Percentiles rank a stretch among this genome's conserved stretches.
These are phyloP conservation scores for Mucuna pruriens DNA, from an alignment of 306 rosid species.

Conservation along the genomic window DNA sequence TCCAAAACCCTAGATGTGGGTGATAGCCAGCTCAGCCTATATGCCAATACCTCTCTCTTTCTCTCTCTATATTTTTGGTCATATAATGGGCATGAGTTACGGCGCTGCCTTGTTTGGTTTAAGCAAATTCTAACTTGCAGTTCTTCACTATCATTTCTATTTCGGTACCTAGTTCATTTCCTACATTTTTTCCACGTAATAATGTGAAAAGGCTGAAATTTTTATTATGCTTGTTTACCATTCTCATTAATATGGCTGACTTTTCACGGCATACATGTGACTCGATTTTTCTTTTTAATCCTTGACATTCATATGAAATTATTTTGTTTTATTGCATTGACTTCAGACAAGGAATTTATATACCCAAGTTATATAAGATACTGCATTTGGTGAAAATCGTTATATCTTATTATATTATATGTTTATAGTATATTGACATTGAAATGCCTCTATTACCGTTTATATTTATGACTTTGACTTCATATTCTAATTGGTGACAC, in stretches of 20 bases:
- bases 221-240: not conserved
- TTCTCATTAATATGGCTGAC: not conserved
- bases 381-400: not conserved
- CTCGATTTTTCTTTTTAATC: not conserved
- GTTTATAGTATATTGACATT: not conserved
- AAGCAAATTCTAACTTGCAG: not conserved
- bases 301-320: not conserved
- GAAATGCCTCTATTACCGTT: not conserved
- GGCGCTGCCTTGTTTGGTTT: not conserved
- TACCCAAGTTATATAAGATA: not conserved
- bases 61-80: not conserved
- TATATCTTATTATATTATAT: not conserved
- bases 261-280: constrained; percentile 10
- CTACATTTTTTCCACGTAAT: not conserved
- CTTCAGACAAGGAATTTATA: not conserved
- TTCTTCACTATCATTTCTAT: not conserved
- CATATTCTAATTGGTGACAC: not conserved
- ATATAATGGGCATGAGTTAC: not conserved
- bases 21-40: constrained; percentile 10
- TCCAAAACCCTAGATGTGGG: constrained; percentile 14
- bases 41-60: not conserved
- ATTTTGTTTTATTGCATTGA: not conserved
- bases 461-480: not conserved
- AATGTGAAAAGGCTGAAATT: not conserved
- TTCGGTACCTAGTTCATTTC: not conserved